phyloP scores from a whole-genome alignment of 1,284 basidiomycete species.

The Ceratobasidium sp. region DNA sequence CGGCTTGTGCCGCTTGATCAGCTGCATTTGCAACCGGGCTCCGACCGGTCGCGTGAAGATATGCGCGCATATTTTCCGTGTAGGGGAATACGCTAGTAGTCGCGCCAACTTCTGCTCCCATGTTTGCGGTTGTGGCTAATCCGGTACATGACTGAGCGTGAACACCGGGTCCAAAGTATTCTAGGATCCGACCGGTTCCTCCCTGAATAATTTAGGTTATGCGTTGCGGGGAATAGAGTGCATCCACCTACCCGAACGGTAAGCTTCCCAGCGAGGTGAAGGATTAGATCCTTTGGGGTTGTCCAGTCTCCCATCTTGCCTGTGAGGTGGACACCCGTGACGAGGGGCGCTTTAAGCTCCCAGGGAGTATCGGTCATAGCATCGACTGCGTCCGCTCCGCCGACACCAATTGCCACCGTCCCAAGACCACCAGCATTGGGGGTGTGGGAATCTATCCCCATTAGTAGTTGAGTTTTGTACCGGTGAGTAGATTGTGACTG shows the following conservation, averaged over 20 bases:
- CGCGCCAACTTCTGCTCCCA: constrained; percentile 99
- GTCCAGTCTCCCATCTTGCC: constrained; percentile 98
- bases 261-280: constrained; percentile 91
- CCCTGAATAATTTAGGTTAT: constrained; percentile 60
- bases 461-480: not conserved
- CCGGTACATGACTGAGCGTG: constrained; percentile 91
- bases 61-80: constrained; percentile 84
- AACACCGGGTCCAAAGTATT: constrained; percentile 98
- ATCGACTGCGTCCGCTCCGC: constrained; percentile 98
- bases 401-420: constrained; percentile 99
- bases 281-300: constrained; percentile 94
- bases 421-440: constrained; percentile 99
- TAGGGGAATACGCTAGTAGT: constrained; percentile 99
- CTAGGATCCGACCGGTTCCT: constrained; percentile 93
- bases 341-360: constrained; percentile 99
- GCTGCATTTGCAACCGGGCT: constrained; percentile 87
- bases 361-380: constrained; percentile 98
- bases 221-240: constrained; percentile 3
- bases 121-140: constrained; percentile 93
- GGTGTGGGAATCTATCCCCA: constrained; percentile 82
- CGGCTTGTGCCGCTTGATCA: constrained; percentile 76
- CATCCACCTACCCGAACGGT: constrained; percentile 77
- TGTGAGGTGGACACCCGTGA: constrained; percentile 93
- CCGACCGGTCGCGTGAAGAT: constrained; percentile 89
- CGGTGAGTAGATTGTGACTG: too few species aligned